Evolutionary conservation across 225 moss, liverwort and hornwort species (phyloP), one percentile per base, ranked within the genome.

Genomic region (Pseudoscleropodium purum): DNA sequence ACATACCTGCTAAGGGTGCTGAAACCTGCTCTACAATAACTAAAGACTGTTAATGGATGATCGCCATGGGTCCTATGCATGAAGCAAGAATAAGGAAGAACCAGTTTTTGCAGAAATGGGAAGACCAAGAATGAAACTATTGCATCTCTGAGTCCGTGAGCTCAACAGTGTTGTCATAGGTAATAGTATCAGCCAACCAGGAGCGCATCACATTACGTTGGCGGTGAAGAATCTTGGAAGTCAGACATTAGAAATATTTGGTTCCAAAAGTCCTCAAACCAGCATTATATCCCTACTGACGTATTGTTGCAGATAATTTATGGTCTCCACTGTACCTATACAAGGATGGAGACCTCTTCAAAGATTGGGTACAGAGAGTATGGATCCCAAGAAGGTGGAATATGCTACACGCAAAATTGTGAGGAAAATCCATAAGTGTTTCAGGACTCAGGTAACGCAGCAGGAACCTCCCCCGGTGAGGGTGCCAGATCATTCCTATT

Each of bases 401-500:
- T 57, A 89, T 75, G 62, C 87, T 89, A 79, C 89, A 88, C 36
- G 77, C 84, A 81, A 91, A 88, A 90, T 79, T 88, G 90, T 34
- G 72, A 88, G 63, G 47, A 82, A 62, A 49, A 57, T 21, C 76
- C 41, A 63, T 25, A 52, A 51, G 61, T 88, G 61, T 88, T 85
- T 90, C 86, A 93, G 68, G 92, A 85, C 66, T 88, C 91, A 11
- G 93, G 91, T 89, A 91, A 59, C 65, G 94, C 93, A 82, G 91
- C 99, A 87, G 97, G 95, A 88, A 96, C 93, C 93, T 99, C 99
- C 87, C 99, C 99, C 39, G 96, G 93, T 87, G 94, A 91, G 60
- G 99, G 99, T 74, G 99, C 99, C 81, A 99, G 91, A 90, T 97
- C 99, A 89, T 97, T 99, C 87, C 91, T 95, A 77, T 88, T 86